Base-by-base conservation (phyloP, 2,329 filamentous ascomycete species). In the Epichloe sylvatica region DNA sequence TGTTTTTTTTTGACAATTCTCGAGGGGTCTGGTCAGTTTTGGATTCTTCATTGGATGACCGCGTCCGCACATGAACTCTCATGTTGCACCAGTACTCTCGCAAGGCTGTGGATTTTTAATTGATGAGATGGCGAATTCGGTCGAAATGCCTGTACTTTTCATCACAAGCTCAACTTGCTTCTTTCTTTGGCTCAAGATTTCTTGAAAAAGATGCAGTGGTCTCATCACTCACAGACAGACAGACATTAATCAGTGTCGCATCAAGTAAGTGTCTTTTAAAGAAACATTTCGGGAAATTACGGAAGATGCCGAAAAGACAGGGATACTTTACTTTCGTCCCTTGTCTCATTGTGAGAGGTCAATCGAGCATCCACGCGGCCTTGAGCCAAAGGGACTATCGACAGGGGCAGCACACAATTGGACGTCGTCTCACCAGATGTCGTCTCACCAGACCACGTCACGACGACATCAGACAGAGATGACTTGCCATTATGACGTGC, bases 401-500 rank as follows among this genome's bases (percentile, higher is more conserved):
- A n/a, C 13, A 37, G 11, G 35, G 12, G 13, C 13, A 37, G 7
- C 35, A 37, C 35, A 37, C 35, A 37, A n/a, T 13, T 37, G 35
- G 35, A 37, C 13, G n/a, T 37, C 1, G 35, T 37, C 35, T 37
- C 13, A n/a, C 13, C 2, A 19, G 17, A 19, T 19, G n/a, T 37
- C 1, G 35, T 37, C 35, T 37, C 13, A n/a, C 13, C 13, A 37
- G 35, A 37, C 4, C 4, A n/a, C 35, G 35, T n/a, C 5, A n/a
- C 7, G 13, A 13, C 35, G n/a, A n/a, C 35, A 37, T n/a, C 35
- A 13, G 13, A 25, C 23, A 25, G 23, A 46, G 36, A 44, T 47
- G 23, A 35, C 43, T 44, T 51, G 40, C 51, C 51, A 49, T 49
- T 46, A 47, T 45, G 49, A 51, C 43, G 46, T 47, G 34, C 11